These are phyloP conservation scores for Ustilago bromivora DNA, from an alignment of 1,284 basidiomycete species.

Conservation along the genomic window DNA sequence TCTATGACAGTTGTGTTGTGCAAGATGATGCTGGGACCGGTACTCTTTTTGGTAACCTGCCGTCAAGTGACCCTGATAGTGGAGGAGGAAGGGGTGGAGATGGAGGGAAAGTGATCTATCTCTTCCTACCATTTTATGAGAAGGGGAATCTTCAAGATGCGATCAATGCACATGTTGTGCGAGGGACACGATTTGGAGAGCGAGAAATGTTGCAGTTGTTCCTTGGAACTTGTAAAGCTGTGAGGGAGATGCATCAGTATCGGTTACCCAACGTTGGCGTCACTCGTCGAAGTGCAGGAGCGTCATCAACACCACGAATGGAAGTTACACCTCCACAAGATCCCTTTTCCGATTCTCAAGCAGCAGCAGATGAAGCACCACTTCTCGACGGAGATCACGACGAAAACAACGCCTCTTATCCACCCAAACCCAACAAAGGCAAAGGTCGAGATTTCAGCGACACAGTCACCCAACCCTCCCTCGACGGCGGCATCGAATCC, in stretches of 20 bases:
- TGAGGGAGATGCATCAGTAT: slow-evolving; percentile 87
- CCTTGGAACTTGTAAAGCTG: slow-evolving; percentile 90
- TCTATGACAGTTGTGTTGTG: slow-evolving; percentile 67
- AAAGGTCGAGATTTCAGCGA: slow-evolving; percentile 37
- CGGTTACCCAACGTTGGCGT: slow-evolving; percentile 50
- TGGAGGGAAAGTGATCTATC: slow-evolving; percentile 63
- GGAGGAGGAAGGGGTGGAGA: slow-evolving; percentile 32
- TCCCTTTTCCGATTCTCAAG: slow-evolving; percentile 39
- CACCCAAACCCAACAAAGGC: slow-evolving; percentile 53
- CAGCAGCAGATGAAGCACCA: slow-evolving; percentile 22
- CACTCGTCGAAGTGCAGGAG: slow-evolving; percentile 19
- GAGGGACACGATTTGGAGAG: slow-evolving; percentile 86
- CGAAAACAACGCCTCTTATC: slow-evolving; percentile 46
- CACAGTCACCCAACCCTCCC: slow-evolving; percentile 37
- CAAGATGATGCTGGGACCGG: slow-evolving; percentile 59
- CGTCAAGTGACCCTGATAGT: slow-evolving; percentile 52
- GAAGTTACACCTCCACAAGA: slow-evolving; percentile 44
- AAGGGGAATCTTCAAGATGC: slow-evolving; percentile 89
- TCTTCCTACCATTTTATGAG: slow-evolving; percentile 87
- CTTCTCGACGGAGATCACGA: slow-evolving; percentile 73
- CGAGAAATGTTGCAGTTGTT: slow-evolving; percentile 88
- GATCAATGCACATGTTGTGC: slow-evolving; percentile 87
- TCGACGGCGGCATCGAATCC: slow-evolving; percentile 72
- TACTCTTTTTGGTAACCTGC: slow-evolving; percentile 55
- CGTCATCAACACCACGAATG: slow-evolving; percentile 28